Base-by-base conservation (phyloP, 164 flowering plant species). In the Magnolia sinica region DNA sequence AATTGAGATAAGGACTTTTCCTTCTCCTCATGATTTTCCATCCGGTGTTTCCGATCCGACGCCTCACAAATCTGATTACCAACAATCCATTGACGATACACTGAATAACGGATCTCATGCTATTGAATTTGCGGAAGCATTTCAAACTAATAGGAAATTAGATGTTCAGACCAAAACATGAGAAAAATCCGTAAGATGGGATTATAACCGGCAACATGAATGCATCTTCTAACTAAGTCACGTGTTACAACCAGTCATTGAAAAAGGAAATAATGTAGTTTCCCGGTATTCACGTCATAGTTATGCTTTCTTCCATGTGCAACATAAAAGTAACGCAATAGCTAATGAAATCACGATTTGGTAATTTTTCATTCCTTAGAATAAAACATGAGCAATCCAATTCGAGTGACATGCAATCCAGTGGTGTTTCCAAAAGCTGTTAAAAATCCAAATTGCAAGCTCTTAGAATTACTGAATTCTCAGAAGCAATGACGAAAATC, bases 51-150 rank as follows among this genome's bases (percentile, higher is more conserved):
- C 31, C 58, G 74, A 76, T 82, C 82, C 73, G 79, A 72, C 64
- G 65, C 69, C 31, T 67, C 79, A 71, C 7, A 45, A 71, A 82
- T 79, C 94, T 88, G 90, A 78, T 74, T 20, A 78, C 50, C 49
- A 83, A 66, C 75, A 77, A 78, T 37, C 68, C 50, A 51, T 59
- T 50, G 68, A 65, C 23, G 70, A 73, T 55, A 20, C 27, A 27
- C 7, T 52, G 65, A 67, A 50, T 65, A 65, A 74, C 2, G 23
- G 22, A 73, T 77, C 19, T 31, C 74, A 73, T 72, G 58, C 45
- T 13, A 78, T 52, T 18, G 29, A 59, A 61, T 8, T 49, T 8
- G 20, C 45, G 37, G 64, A 68, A 68, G 49, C 8, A 68, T 68
- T 68, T 16, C 68, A 68, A 31, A 31, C 71, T 16, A 68, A 31